Evolutionary conservation across 2,329 filamentous ascomycete species (phyloP).

Genomic region (Mycosphaerelloides madeirae): DNA sequence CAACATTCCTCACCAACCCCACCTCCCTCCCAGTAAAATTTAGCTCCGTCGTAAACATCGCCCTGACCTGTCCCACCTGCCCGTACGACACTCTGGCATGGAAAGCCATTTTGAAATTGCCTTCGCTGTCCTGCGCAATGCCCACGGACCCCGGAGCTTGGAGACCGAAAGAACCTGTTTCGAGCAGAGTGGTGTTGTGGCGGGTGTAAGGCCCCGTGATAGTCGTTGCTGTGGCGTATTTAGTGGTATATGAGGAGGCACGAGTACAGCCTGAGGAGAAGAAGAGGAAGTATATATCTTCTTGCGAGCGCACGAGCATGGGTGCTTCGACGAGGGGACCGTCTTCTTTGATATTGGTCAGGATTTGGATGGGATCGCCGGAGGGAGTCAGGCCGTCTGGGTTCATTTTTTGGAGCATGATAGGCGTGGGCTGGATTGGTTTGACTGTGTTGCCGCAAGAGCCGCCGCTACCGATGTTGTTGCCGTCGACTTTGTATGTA

Average conservation of each 20-base stretch:
- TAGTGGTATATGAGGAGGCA: constrained; percentile 28
- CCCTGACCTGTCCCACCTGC: constrained; percentile 24
- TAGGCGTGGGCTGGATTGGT: constrained; percentile 27
- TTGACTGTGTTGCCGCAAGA: constrained; percentile 28
- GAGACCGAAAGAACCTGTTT: constrained; percentile 29
- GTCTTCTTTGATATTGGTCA: constrained; percentile 26
- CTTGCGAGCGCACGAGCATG: constrained; percentile 22
- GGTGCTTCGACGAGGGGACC: constrained; percentile 36
- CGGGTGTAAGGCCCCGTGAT: constrained; percentile 31
- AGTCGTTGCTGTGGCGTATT: constrained; percentile 28
- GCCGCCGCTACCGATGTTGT: constrained; percentile 28
- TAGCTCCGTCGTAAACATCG: constrained; percentile 32
- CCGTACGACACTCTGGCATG: constrained; percentile 27
- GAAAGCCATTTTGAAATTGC: constrained; percentile 28
- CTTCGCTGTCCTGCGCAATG: constrained; percentile 21
- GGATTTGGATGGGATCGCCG: constrained; percentile 23
- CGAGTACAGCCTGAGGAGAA: constrained; percentile 34
- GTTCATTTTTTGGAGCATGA: constrained; percentile 32
- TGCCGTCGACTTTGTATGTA: constrained; percentile 35
- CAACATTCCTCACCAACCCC: constrained; percentile 9
- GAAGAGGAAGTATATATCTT: constrained; percentile 35
- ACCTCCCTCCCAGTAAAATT: constrained; percentile 24
- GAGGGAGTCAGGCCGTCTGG: constrained; percentile 26
- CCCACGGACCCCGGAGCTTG: constrained; percentile 30
- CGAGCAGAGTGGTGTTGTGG: constrained; percentile 21